Evolutionary conservation across 306 rosid species (phyloP), one percentile per base, ranked within the genome.

Genomic region (Castanea sativa): DNA sequence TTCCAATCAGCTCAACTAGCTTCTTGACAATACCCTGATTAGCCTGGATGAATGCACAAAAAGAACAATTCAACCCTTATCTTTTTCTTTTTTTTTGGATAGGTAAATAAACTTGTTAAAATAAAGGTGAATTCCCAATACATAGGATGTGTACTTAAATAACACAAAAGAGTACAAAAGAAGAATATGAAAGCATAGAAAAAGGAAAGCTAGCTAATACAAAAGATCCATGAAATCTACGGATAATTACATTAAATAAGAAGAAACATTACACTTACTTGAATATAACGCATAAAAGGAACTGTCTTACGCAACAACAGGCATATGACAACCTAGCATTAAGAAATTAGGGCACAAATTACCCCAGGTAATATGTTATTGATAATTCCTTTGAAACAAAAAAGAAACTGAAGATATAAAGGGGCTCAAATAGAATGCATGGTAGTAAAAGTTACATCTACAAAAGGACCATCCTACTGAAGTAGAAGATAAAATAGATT

Each of bases 1-100:
- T 91, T 88, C 99, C 99, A 84, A 95, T 90, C 92, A 95, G 87
- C 73, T 95, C 99, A 77, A 93, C 98, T 64, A 95, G 97, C 86
- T 89, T 95, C 89, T 82, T 89, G 71, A 95, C 87, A 84, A 93
- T 88, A 63, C 84, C 97, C 70, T 83, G 96, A 86, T 93, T 97
- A 51, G 90, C 92, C 99, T 95, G 90, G 75, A 88, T 35, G 69
- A 55, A 70, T 74, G 74, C 49, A 79, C 7, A 69, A 55, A 12
- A 27, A 78, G 29, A 79, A 68, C 51, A 65, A 19, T 78, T 85
- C 78, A 85, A 79, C 73, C 75, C 70, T 41, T 41, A 41, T 41
- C 45, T 41, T 41, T 41, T 41, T 41, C 8, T 38, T 9, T 8
- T 7, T 41, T 41, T 41, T 41, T 41, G 45, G 45, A 41, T 41